These are phyloP conservation scores for Fusarium virguliforme DNA, from an alignment of 2,329 filamentous ascomycete genomes.

Conservation along the genomic window DNA sequence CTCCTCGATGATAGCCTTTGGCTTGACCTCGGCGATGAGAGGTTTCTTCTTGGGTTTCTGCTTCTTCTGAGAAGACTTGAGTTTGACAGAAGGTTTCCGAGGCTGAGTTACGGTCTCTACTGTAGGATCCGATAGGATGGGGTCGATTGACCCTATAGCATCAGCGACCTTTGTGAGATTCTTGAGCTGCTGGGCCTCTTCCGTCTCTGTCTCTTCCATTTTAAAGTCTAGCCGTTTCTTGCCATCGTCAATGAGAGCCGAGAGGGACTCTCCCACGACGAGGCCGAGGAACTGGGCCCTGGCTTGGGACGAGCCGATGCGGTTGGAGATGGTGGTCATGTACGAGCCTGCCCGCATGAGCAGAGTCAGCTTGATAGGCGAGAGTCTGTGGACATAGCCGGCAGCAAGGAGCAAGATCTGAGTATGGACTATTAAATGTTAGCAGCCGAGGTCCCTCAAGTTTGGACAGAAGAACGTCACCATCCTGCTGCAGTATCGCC, in stretches of 20 bases:
- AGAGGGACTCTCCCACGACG: constrained; percentile 83
- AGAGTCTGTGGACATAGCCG: constrained; percentile 79
- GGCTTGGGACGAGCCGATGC: constrained; percentile 82
- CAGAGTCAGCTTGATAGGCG: constrained; percentile 77
- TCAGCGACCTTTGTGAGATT: constrained; percentile 76
- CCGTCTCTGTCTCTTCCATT: constrained; percentile 81
- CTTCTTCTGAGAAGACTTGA: constrained; percentile 43
- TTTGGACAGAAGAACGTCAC: constrained; percentile 60
- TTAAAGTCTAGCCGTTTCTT: constrained; percentile 87
- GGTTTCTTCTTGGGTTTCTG: constrained; percentile 52
- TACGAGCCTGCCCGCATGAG: constrained; percentile 82
- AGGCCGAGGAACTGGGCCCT: constrained; percentile 89
- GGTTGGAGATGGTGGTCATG: constrained; percentile 86
- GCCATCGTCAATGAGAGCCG: constrained; percentile 75
- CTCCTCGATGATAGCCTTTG: constrained; percentile 75
- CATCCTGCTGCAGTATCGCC: constrained; percentile 90
- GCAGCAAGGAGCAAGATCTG: constrained; percentile 84
- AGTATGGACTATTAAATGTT: constrained; percentile 75
- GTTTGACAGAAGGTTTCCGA: constrained; percentile 13
- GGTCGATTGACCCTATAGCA: constrained; percentile 70
- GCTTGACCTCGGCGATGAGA: constrained; percentile 51
- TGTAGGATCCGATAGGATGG: constrained; percentile 59
- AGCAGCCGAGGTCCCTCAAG: constrained; percentile 27
- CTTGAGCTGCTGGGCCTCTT: constrained; percentile 84
- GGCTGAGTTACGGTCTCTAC: constrained; percentile 14